Evolutionary conservation across 1,284 basidiomycete species (phyloP), one percentile per base, ranked within the genome.

Genomic region (Stereum hirsutum): DNA sequence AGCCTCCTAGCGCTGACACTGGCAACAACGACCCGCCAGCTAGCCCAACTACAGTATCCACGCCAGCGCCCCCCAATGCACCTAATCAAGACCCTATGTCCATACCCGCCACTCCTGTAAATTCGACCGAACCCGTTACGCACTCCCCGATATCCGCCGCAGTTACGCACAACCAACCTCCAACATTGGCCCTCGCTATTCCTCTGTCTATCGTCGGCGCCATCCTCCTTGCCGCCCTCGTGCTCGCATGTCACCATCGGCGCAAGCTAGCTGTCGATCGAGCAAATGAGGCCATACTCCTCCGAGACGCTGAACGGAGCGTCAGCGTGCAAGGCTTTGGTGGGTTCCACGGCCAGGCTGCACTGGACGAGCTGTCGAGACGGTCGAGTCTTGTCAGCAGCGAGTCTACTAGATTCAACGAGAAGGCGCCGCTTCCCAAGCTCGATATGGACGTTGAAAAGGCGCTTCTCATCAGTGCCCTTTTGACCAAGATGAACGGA

Each of bases 131-230:
- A 41, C n/a, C 42, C 44, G 27, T 31, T 33, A 36, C n/a, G 28
- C 42, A 31, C 39, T 14, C 55, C 46, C 30, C 46, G 38, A 25
- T 60, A 30, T 49, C 61, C 11, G 56, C 61, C 7, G 57, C 57
- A 4, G n/a, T n/a, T n/a, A 62, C 52, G 38, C 46, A 51, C 5
- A 57, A 63, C 8, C 7, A 17, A 20, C 55, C 61, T 3, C 64
- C 70, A 4, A 54, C 59, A 21, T 67, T 64, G 1, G 68, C 69
- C 1, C 62, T 67, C 42, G 69, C 66, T 12, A 60, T 72, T 17
- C 72, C 71, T 1, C 59, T 74, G 27, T 64, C 68, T 3, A 58
- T 69, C 42, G 60, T 70, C 17, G 59, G 57, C 24, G 58, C 57
- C 17, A 63, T 73, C 46, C 47, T 70, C 27, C 46, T 74, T 17